These are phyloP conservation scores for Adansonia madagascariensis DNA, from an alignment of 441 rosid genomes.

Conservation along the genomic window DNA sequence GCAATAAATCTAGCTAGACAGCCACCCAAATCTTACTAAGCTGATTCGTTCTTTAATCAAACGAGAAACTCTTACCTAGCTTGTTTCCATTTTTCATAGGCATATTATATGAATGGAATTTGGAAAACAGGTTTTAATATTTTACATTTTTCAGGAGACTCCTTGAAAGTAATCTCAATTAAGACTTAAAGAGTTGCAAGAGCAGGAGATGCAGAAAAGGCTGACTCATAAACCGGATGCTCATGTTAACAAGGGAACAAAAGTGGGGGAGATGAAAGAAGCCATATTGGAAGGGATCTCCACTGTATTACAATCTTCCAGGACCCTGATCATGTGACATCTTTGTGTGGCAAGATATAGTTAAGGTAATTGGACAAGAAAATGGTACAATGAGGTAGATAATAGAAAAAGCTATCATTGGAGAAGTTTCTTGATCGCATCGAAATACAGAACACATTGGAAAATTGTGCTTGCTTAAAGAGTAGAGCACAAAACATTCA, in stretches of 20 bases:
- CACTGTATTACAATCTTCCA: neutral
- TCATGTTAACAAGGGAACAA: neutral
- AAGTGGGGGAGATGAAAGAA: neutral
- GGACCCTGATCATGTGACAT: neutral
- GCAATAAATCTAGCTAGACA: constrained; percentile 1
- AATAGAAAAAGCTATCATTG: neutral
- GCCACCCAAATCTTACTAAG: neutral
- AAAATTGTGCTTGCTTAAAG: neutral
- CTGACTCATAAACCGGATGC: neutral
- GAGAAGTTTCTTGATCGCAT: neutral
- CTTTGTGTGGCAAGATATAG: neutral
- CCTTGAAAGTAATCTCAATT: too few species aligned
- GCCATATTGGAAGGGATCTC: neutral
- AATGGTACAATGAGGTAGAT: neutral
- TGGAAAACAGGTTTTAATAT: neutral
- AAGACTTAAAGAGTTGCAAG: neutral
- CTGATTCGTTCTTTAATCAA: constrained; percentile 1
- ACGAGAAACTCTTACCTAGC: neutral
- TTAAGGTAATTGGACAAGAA: neutral
- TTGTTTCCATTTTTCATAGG: neutral
- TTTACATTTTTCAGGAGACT: neutral
- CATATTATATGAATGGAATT: neutral
- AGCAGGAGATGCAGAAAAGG: neutral
- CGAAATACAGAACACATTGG: neutral
- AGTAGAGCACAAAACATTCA: neutral